phyloP scores from a whole-genome alignment of 345 rosid genomes.

The Eucalyptus shirleyi region DNA sequence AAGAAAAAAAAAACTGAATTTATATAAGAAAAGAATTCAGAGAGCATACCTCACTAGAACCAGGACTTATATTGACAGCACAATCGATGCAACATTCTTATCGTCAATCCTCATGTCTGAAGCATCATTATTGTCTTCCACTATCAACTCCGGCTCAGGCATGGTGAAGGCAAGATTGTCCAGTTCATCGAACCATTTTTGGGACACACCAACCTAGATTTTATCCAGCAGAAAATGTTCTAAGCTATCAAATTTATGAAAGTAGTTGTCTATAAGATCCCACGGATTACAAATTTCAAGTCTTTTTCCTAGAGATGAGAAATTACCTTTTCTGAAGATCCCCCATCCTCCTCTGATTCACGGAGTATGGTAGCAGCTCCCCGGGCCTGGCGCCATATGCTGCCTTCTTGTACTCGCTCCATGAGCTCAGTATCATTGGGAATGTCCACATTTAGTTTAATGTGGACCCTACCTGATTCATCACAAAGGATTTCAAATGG shows the following conservation, averaged over 20 bases:
- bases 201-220: constrained; percentile 69
- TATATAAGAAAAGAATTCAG: not conserved
- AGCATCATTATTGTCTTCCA: constrained; percentile 22
- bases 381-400: constrained; percentile 79
- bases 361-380: constrained; percentile 55
- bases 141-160: constrained; percentile 21
- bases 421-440: constrained; percentile 59
- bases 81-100: constrained; percentile 36
- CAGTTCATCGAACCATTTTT: constrained; percentile 87
- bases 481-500: not conserved
- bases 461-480: constrained; percentile 52
- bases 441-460: constrained; percentile 47
- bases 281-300: not conserved
- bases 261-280: not conserved
- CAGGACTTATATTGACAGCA: constrained; percentile 69
- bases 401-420: constrained; percentile 69
- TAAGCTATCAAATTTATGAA: not conserved
- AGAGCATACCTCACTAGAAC: constrained; percentile 66
- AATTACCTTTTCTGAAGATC: constrained; percentile 54
- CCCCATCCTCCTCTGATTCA: constrained; percentile 16
- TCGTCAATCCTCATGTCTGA: constrained; percentile 19
- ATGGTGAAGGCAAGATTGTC: constrained; percentile 66
- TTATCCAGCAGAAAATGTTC: not conserved
- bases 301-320: not conserved
- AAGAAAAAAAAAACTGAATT: not conserved